Conservation (phyloP, 2,329 filamentous ascomycete genomes). For the Aspergillus awamori region DNA sequence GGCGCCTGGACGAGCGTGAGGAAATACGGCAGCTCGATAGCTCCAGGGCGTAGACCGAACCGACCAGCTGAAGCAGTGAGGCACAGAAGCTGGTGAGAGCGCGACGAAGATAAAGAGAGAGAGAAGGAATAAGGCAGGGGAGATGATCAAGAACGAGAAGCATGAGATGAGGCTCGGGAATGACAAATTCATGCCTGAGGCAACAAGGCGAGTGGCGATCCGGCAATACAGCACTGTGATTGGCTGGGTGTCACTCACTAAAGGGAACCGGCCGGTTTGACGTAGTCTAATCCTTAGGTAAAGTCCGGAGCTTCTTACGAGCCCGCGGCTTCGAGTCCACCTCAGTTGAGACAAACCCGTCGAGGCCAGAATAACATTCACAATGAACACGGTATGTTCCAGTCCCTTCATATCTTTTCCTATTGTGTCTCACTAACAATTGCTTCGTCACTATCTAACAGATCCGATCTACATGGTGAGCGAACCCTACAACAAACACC, state of each 20-base stretch:
- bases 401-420: neutral
- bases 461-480: slow-evolving; percentile 63
- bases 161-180: slow-evolving; percentile 7
- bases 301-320: too few species aligned
- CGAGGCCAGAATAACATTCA: slow-evolving; percentile 14
- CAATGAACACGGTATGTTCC: slow-evolving; percentile 57
- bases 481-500: slow-evolving; percentile 4
- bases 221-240: neutral
- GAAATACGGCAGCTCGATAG: neutral
- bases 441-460: slow-evolving; percentile 29
- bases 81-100: slow-evolving; percentile 3
- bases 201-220: slow-evolving; percentile 13
- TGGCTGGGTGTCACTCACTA: neutral
- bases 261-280: slow-evolving; percentile 17
- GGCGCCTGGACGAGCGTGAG: slow-evolving; percentile 4
- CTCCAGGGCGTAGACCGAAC: neutral
- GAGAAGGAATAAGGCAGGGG: neutral
- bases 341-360: slow-evolving; percentile 2
- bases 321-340: slow-evolving; percentile 2
- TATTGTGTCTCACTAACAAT: slow-evolving; percentile 16
- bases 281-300: slow-evolving; percentile 18
- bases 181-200: slow-evolving; percentile 28
- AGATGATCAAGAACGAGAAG: neutral
- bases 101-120: slow-evolving; percentile 1
- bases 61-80: neutral